Percentiles rank a stretch among this genome's conserved stretches.
Conservation (phyloP, 768 basidiomycete genomes). For the Trametes sanguinea region DNA sequence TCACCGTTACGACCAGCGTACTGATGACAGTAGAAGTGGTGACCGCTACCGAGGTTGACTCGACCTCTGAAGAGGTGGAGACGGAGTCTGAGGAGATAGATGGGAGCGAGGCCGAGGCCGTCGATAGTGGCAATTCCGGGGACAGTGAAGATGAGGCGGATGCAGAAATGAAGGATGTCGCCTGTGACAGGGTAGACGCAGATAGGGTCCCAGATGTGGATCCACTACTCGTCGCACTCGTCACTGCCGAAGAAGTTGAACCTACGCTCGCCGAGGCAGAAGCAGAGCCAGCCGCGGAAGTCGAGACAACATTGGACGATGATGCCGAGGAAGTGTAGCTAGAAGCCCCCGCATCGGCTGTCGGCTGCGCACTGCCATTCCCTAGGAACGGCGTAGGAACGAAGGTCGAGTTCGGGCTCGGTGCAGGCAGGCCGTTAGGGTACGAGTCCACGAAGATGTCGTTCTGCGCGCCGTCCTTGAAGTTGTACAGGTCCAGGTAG, state of each 20-base stretch:
- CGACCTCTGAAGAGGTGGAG: not conserved
- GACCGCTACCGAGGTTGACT: slow-evolving; percentile 2
- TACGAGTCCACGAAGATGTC: slow-evolving; percentile 73
- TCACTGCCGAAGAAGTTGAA: not conserved
- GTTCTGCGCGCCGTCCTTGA: slow-evolving; percentile 69
- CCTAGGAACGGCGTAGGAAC: slow-evolving; percentile 30
- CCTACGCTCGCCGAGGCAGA: slow-evolving; percentile 45
- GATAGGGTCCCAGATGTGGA: slow-evolving; percentile 2
- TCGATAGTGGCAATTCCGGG: not conserved
- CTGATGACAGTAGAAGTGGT: slow-evolving; percentile 28
- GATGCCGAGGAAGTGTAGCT: not conserved
- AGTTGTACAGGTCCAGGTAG: slow-evolving; percentile 73
- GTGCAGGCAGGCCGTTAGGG: slow-evolving; percentile 27
- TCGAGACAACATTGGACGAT: not conserved
- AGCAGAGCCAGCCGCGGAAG: slow-evolving; percentile 35
- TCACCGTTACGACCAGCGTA: slow-evolving; percentile 30
- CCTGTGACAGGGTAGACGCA: slow-evolving; percentile 1
- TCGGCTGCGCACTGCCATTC: not conserved
- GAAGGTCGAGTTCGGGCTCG: slow-evolving; percentile 30
- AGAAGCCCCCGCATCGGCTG: not conserved
- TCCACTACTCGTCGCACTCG: slow-evolving; percentile 37
- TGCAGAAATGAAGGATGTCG: not conserved
- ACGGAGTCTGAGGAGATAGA: not conserved
- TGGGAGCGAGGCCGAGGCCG: not conserved
- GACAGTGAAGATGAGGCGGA: not conserved